Conservation (phyloP, 306 rosid genomes). For the Albizia julibrissin region DNA sequence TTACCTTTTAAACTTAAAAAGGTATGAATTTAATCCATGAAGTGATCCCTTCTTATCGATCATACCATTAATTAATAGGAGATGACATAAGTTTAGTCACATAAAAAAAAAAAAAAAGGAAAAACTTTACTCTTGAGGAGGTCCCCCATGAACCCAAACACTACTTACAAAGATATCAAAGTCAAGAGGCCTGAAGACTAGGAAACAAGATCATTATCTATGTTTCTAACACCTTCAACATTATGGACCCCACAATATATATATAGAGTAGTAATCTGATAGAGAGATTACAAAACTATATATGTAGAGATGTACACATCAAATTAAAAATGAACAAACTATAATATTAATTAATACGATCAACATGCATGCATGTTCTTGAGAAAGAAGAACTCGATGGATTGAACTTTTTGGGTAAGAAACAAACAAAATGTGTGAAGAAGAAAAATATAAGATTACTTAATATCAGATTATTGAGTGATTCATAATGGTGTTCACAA, state of each 20-base stretch:
- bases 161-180: not conserved
- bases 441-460: too few relatives aligned
- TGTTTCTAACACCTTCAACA: not conserved
- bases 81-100: too few relatives aligned
- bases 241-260: not conserved
- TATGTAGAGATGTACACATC: not conserved
- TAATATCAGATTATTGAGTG: not conserved
- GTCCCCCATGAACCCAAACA: not conserved
- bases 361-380: not conserved
- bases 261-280: not conserved
- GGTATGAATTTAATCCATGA: too few relatives aligned
- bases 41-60: too few relatives aligned
- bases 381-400: not conserved
- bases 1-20: too few relatives aligned
- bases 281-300: not conserved
- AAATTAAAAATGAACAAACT: not conserved
- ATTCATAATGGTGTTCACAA: not conserved
- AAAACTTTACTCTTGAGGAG: not conserved
- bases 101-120: not conserved
- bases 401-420: not conserved
- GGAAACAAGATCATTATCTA: not conserved
- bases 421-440: not conserved
- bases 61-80: too few relatives aligned
- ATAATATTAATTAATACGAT: not conserved
- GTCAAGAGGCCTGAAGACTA: not conserved